Evolutionary conservation across 208 protist species (phyloP), one percentile per base, ranked within the genome.

Genomic region (Plasmodiophora brassicae): DNA sequence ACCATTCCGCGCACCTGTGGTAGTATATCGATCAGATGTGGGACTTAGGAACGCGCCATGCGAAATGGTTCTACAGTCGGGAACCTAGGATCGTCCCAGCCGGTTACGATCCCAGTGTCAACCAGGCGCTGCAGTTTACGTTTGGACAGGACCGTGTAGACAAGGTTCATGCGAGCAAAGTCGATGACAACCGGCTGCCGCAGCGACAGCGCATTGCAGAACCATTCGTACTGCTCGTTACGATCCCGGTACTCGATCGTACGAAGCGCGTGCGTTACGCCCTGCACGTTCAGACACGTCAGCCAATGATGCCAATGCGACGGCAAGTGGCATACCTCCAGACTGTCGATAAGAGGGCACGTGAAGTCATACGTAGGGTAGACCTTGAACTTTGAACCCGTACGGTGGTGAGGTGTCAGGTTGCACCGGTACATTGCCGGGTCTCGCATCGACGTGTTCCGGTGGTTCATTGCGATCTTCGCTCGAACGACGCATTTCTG

Each of bases 331-430:
- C 14, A 25, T 14, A 57, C 50, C 92, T 99, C 99, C 38, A 99
- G 92, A 10, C 97, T 97, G 92, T 99, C 99, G 45, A 97, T 95
- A 44, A 99, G 92, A 93, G 98, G 99, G 94, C 99, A 98, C 44
- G 98, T 98, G 91, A 96, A 99, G 94, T 99, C 98, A 93, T 99
- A 99, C 83, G 96, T 98, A 36, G 98, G 99, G 92, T 99, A 99
- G 90, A 99, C 50, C 25, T 57, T 57, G 50, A 28, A 57, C 25
- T 57, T 57, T 25, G 14, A 14, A 57, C 84, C 65, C 20, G 84
- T 86, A 32, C 65, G 53, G 25, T 57, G 50, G 25, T 57, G 50
- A 14, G 50, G 50, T 25, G 50, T 57, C 50, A 25, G 14, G 25
- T 57, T 57, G 50, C 50, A 57, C 20, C 50, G 50, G 50, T 28